phyloP scores from a whole-genome alignment of 371 early-diverging fungal species.

The Cokeromyces recurvatus region DNA sequence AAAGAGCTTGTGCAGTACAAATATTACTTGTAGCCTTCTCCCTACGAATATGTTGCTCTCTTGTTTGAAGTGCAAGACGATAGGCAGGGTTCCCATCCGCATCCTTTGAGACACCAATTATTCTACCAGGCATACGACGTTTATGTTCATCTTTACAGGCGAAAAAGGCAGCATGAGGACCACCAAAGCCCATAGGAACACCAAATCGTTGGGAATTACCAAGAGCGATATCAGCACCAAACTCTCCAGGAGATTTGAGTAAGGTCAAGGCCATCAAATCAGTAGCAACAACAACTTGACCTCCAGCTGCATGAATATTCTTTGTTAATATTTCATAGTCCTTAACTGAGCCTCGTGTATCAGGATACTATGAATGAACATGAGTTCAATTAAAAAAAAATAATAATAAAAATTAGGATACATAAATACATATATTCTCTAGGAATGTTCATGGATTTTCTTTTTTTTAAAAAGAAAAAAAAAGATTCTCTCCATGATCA shows the following conservation, averaged over 20 bases:
- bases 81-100: slow-evolving; percentile 84
- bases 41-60: slow-evolving; percentile 98
- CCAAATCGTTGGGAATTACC: slow-evolving; percentile 97
- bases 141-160: slow-evolving; percentile 89
- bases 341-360: slow-evolving; percentile 78
- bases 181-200: slow-evolving; percentile 97
- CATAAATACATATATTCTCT: background rate
- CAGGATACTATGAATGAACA: slow-evolving; percentile 74
- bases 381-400: background rate
- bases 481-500: too few relatives aligned
- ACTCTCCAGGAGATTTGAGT: slow-evolving; percentile 90
- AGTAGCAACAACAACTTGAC: slow-evolving; percentile 87
- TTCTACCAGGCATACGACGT: slow-evolving; percentile 93
- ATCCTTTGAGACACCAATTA: slow-evolving; percentile 95
- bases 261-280: slow-evolving; percentile 92
- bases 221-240: slow-evolving; percentile 94
- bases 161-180: slow-evolving; percentile 99
- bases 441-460: too few relatives aligned
- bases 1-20: slow-evolving; percentile 93
- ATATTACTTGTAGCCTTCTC: slow-evolving; percentile 98
- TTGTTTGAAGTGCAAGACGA: slow-evolving; percentile 92
- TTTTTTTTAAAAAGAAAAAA: too few relatives aligned
- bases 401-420: too few relatives aligned
- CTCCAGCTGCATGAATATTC: slow-evolving; percentile 75
- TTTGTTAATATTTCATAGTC: slow-evolving; percentile 78